Evolutionary conservation across 2,329 filamentous ascomycete species (phyloP), one percentile per base, ranked within the genome.

Genomic region (Talaromyces sp.): DNA sequence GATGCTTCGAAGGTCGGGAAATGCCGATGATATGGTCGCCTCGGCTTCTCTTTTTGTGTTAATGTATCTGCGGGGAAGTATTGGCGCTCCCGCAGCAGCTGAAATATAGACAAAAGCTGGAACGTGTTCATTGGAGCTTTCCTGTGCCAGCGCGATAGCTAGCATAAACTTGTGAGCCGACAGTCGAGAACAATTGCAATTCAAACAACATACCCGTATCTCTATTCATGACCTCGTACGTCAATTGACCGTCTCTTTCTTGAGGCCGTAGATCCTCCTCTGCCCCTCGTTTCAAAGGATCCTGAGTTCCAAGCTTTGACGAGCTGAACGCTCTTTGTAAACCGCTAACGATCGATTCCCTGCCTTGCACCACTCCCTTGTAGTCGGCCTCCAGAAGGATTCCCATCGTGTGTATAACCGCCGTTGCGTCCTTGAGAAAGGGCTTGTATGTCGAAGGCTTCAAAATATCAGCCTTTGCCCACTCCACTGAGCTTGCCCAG

Each of bases 381-480:
- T 99, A 99, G 80, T 99, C 94, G 55, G 92, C 92, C 79, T 99
- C 94, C 10, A 99, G 85, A 19, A 99, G 83, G 68, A 99, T 97
- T 10, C 94, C 94, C 88, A 97, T 92, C 70, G 84, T 91, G 81
- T 99, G 94, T 53, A 99, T 88, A 27, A 97, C 92, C 60, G 87
- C 92, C 73, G 91, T 86, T 63, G 92, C 90, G 60, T 84, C 85
- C 66, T 85, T 83, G 63, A 99, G 85, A 54, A 93, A 84, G 0
- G 88, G 79, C 9, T 84, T 85, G 78, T 97, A 99, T 19, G 89
- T 89, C 0, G 84, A 79, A 0, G 94, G 93, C 62, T 88, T 85
- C 63, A 99, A 85, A 66, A 97, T 88, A 76, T 97, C 91, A 69
- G 88, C 93, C 65, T 88, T 88, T 67, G 91, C 88, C 94, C 94